Evolutionary conservation across 306 rosid genomes (phyloP).

Genomic region (Rosa rugosa): DNA sequence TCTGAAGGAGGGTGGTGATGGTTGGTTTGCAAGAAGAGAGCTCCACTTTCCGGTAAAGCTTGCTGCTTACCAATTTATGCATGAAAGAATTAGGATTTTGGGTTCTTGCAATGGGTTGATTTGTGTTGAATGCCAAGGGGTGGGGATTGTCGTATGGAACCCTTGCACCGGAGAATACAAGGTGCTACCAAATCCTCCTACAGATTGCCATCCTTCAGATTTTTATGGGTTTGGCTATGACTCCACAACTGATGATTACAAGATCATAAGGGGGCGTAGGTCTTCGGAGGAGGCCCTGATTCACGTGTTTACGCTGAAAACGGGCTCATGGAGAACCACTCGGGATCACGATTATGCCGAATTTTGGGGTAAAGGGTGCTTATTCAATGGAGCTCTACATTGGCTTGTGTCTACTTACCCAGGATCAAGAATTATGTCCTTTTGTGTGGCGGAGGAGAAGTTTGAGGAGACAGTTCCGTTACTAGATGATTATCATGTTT

Average conservation of each 20-base stretch:
- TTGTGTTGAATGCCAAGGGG: not conserved
- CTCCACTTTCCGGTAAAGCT: not conserved
- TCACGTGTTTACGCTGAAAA: not conserved
- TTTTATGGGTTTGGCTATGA: not conserved
- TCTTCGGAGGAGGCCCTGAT: not conserved
- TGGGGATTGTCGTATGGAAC: not conserved
- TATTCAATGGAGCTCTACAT: constrained; percentile 11
- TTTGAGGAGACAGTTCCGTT: not conserved
- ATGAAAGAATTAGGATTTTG: not conserved
- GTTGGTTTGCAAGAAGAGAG: not conserved
- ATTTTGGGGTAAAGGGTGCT: not conserved
- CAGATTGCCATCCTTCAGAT: not conserved
- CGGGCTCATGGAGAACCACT: not conserved
- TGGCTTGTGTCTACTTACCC: not conserved
- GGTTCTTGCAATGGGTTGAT: not conserved
- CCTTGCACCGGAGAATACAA: not conserved
- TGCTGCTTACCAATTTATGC: not conserved
- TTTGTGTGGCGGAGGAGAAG: not conserved
- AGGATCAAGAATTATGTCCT: not conserved
- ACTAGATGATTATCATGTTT: not conserved
- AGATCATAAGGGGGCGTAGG: not conserved
- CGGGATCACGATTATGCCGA: not conserved
- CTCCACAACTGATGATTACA: not conserved
- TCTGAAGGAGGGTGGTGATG: not conserved
- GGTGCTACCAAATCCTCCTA: not conserved